These are phyloP conservation scores for Heliosperma pusillum DNA, from an alignment of 148 eudicot genomes.

Conservation along the genomic window DNA sequence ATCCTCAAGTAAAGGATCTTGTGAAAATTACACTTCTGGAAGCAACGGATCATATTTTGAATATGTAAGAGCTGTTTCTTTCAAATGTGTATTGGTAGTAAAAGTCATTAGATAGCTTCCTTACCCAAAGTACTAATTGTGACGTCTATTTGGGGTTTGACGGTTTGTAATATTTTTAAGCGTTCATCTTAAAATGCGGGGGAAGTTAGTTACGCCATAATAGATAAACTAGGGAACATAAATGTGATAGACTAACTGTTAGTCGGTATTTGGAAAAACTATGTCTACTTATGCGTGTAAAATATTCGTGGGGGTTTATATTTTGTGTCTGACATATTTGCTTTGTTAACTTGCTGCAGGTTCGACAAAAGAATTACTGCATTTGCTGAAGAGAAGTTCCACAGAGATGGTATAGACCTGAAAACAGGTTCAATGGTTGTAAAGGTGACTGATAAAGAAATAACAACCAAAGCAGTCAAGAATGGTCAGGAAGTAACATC, in stretches of 20 bases:
- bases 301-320: not conserved
- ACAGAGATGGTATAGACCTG: slow-evolving; percentile 60
- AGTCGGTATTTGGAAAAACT: not conserved
- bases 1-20: slow-evolving; percentile 47
- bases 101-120: not conserved
- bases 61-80: slow-evolving; percentile 40
- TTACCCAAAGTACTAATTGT: not conserved
- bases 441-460: slow-evolving; percentile 58
- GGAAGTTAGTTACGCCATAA: not conserved
- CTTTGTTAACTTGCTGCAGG: slow-evolving; percentile 41
- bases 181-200: not conserved
- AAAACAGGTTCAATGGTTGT: slow-evolving; percentile 67
- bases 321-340: not conserved
- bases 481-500: slow-evolving; percentile 41
- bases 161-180: not conserved
- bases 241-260: not conserved
- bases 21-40: slow-evolving; percentile 64
- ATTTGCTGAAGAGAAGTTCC: slow-evolving; percentile 67
- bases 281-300: not conserved
- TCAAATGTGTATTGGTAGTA: not conserved
- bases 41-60: slow-evolving; percentile 70
- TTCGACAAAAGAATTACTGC: slow-evolving; percentile 73
- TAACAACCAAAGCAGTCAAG: slow-evolving; percentile 50
- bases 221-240: not conserved
- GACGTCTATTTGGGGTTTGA: not conserved